Conservation (phyloP, 371 early-diverging fungal genomes). For the Rhizomucor pusillus region DNA sequence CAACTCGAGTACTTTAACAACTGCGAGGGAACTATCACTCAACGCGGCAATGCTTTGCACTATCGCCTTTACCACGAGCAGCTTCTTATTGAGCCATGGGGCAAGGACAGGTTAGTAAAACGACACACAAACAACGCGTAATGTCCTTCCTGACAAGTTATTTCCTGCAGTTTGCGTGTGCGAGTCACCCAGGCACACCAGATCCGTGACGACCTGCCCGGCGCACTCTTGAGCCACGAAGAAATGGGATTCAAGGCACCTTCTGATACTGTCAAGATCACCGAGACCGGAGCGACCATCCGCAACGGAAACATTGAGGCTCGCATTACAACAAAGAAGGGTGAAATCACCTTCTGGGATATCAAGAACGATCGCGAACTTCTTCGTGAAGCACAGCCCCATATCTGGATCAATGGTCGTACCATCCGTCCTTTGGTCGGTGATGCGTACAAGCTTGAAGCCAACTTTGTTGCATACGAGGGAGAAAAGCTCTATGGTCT, state of each 20-base stretch:
- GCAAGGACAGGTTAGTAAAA: constrained; percentile 11
- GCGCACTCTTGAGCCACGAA: constrained; percentile 10
- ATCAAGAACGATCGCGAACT: constrained; percentile 12
- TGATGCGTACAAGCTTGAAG: constrained; percentile 14
- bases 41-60: constrained; percentile 3
- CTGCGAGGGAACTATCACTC: constrained; percentile 8
- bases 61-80: constrained; percentile 14
- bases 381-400: constrained; percentile 13
- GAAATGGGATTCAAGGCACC: constrained; percentile 6
- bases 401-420: constrained; percentile 18
- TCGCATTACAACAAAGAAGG: constrained; percentile 8
- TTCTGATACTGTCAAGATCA: constrained; percentile 5
- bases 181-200: constrained; percentile 10
- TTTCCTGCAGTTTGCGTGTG: constrained; percentile 10
- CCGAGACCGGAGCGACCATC: constrained; percentile 4
- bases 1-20: constrained; percentile 15
- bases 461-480: constrained; percentile 15
- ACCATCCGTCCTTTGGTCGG: constrained; percentile 6
- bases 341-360: constrained; percentile 9
- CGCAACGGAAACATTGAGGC: constrained; percentile 18
- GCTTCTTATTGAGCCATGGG: constrained; percentile 14
- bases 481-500: constrained; percentile 16
- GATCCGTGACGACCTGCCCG: constrained; percentile 13
- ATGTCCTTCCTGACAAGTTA: background rate
- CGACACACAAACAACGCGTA: background rate